phyloP scores from a whole-genome alignment of 208 protist species.

The Trypanosoma congolense region DNA sequence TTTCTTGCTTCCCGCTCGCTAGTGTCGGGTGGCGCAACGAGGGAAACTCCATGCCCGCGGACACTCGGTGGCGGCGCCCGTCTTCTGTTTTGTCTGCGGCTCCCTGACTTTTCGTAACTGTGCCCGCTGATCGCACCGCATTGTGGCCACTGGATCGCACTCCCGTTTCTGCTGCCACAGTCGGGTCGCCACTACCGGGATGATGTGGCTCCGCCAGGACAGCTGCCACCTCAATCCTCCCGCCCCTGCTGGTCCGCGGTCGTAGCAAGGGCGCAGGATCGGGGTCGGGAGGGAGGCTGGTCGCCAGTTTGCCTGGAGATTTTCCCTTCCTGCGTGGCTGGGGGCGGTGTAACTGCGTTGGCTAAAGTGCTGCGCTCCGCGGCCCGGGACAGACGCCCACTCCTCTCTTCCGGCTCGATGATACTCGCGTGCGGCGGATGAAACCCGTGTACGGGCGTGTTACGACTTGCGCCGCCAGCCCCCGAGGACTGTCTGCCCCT shows the following conservation, averaged over 20 bases:
- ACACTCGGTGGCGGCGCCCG: not conserved
- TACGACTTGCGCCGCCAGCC: too few relatives aligned
- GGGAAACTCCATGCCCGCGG: constrained; percentile 17
- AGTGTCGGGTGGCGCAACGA: constrained; percentile 14
- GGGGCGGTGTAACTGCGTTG: not conserved
- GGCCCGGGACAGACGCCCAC: too few relatives aligned
- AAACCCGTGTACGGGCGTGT: too few relatives aligned
- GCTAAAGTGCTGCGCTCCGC: too few relatives aligned
- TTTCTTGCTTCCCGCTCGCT: not conserved
- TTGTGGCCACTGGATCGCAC: not conserved
- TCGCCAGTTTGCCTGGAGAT: not conserved
- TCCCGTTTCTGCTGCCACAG: not conserved
- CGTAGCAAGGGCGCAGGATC: constrained; percentile 2
- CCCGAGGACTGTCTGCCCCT: too few relatives aligned
- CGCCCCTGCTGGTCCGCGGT: not conserved
- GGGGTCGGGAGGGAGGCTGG: not conserved
- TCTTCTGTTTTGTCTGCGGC: not conserved
- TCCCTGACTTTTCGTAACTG: not conserved
- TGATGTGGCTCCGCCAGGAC: not conserved
- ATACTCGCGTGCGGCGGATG: too few relatives aligned
- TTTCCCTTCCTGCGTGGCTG: not conserved
- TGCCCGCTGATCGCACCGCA: not conserved
- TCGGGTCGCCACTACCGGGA: not conserved
- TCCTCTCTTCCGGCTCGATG: too few relatives aligned
- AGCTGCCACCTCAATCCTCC: constrained; percentile 2